Conservation (phyloP, 225 moss, liverwort and hornwort species). For the Physcomitrellopsis africana region DNA sequence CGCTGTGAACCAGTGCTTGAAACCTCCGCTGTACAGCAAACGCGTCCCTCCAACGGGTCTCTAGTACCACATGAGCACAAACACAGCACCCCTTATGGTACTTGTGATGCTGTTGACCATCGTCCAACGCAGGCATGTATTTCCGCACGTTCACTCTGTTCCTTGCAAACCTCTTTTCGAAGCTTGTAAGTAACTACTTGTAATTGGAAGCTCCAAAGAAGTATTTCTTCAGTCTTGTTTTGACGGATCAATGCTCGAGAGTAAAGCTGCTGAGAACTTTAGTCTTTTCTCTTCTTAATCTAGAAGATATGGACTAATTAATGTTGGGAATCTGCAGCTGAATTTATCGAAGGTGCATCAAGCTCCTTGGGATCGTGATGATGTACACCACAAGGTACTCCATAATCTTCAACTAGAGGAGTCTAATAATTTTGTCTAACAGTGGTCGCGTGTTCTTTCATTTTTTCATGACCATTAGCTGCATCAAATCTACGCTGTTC, state of each 20-base stretch:
- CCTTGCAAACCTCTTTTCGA: background rate
- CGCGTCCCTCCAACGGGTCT: slow-evolving; percentile 17
- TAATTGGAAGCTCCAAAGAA: background rate
- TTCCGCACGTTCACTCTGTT: background rate
- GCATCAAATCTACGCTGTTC: too few species aligned
- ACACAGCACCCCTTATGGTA: slow-evolving; percentile 39
- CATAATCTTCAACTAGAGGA: background rate
- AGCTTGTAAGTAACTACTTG: background rate
- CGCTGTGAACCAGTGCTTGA: slow-evolving; percentile 19
- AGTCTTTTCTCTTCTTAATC: background rate
- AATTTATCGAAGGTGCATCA: slow-evolving; percentile 40
- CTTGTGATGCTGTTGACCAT: slow-evolving; percentile 37
- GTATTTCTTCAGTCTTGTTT: background rate
- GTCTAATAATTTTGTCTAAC: background rate
- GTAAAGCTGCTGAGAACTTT: background rate
- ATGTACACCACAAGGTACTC: slow-evolving; percentile 39
- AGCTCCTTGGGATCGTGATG: slow-evolving; percentile 60
- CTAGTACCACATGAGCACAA: slow-evolving; percentile 30
- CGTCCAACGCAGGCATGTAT: slow-evolving; percentile 42
- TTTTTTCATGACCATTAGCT: background rate
- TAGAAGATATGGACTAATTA: slow-evolving; percentile 7
- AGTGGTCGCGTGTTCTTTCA: background rate
- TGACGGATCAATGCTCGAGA: background rate
- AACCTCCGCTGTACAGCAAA: slow-evolving; percentile 15
- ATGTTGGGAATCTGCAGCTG: slow-evolving; percentile 34